phyloP scores from a whole-genome alignment of 1,139 yeast genomes.

The Magnusiomyces clavatus region DNA sequence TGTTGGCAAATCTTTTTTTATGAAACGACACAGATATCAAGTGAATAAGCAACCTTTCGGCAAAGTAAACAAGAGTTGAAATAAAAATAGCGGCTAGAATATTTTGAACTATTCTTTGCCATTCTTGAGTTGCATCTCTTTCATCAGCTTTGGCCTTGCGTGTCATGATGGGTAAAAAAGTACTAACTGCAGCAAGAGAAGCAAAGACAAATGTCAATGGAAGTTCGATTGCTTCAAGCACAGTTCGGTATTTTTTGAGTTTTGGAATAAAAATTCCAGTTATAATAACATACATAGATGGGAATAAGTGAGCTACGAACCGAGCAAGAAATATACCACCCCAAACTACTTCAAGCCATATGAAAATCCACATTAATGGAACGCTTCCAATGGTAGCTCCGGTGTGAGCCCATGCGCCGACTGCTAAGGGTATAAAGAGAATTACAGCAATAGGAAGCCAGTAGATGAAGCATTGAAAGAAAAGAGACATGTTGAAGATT shows the following conservation, averaged over 20 bases:
- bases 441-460: constrained; percentile 36
- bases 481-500: constrained; percentile 26
- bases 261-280: constrained; percentile 32
- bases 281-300: constrained; percentile 25
- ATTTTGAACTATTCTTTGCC: constrained; percentile 34
- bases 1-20: constrained; percentile 34
- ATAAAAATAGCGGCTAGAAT: constrained; percentile 34
- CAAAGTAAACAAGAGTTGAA: constrained; percentile 31
- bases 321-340: constrained; percentile 34
- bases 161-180: constrained; percentile 34
- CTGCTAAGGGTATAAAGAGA: constrained; percentile 34
- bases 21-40: constrained; percentile 37
- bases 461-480: constrained; percentile 31
- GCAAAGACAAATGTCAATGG: constrained; percentile 32
- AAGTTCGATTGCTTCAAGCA: constrained; percentile 32
- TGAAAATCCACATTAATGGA: constrained; percentile 35
- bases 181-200: constrained; percentile 32
- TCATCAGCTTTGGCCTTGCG: constrained; percentile 23
- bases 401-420: constrained; percentile 34
- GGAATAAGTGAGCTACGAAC: constrained; percentile 31
- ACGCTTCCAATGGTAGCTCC: constrained; percentile 30
- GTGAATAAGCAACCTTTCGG: constrained; percentile 34
- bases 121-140: constrained; percentile 23
- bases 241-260: constrained; percentile 30
- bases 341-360: constrained; percentile 39